Evolutionary conservation across 1,284 basidiomycete genomes (phyloP).

Genomic region (Porogramme epimiltina): DNA sequence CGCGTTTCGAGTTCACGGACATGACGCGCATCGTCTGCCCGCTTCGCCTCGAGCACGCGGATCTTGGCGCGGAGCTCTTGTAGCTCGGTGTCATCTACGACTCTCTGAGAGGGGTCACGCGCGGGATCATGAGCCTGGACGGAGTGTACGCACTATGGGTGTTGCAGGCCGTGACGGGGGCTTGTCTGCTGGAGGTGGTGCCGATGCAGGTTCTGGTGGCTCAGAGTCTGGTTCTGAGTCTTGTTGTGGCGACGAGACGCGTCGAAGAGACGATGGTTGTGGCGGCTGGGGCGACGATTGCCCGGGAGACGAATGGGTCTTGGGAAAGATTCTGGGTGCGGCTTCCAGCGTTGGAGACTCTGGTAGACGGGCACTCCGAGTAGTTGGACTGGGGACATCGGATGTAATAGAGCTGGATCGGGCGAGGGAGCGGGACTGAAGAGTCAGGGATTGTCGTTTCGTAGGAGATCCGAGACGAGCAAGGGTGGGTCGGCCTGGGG

Average conservation of each 20-base stretch:
- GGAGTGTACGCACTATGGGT: conserved; percentile 27
- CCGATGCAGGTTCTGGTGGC: conserved; percentile 1
- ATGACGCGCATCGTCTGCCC: conserved; percentile 83
- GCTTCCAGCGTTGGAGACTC: conserved; percentile 24
- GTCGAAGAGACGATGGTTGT: conserved; percentile 26
- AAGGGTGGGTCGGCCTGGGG: conserved; percentile 28
- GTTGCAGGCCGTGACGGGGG: conserved; percentile 24
- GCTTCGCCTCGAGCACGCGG: conserved; percentile 84
- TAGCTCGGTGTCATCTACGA: conserved; percentile 57
- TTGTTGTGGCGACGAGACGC: conserved; percentile 22
- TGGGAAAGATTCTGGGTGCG: conserved; percentile 19
- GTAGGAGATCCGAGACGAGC: conserved; percentile 39
- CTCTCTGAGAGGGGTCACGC: conserved; percentile 10
- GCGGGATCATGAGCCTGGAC: background rate
- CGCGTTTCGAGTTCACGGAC: conserved; percentile 86
- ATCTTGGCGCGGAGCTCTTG: conserved; percentile 86
- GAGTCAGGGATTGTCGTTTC: conserved; percentile 42
- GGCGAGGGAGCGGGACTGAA: conserved; percentile 33
- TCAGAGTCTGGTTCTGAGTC: conserved; percentile 15
- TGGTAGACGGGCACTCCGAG: conserved; percentile 25
- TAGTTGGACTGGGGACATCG: conserved; percentile 25
- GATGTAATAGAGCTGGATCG: conserved; percentile 31
- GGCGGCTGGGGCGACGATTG: conserved; percentile 19
- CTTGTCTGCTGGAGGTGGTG: conserved; percentile 2
- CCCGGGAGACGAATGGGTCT: conserved; percentile 15